Evolutionary conservation across 768 basidiomycete species (phyloP), one percentile per base, ranked within the genome.

Genomic region (Xerocomellus intermedius): DNA sequence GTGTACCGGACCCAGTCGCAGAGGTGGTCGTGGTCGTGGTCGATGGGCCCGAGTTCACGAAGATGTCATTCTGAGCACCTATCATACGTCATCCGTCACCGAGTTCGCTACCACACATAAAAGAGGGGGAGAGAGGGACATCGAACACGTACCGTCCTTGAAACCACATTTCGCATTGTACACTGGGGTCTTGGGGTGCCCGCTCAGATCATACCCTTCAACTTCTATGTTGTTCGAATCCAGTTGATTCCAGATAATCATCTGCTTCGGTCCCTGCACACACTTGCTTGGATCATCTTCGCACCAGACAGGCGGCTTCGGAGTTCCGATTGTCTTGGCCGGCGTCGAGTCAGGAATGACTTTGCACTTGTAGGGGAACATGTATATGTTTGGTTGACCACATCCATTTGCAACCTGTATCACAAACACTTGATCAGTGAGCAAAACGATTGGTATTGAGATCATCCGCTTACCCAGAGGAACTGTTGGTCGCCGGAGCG

Each of bases 31-130:
- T 10, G 30, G 30, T 6, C 26, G 26, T 26, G 26, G 26, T 26
- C 26, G 26, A 30, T 10, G 47, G 1, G n/a, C 3, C 5, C 21
- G 46, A 13, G 0, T 44, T 26, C 38, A 39, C 54, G 6, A 64
- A 64, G 8, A 65, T 64, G 28, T 66, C 64, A 0, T 24, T 21
- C 35, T 64, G 63, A 10, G 60, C 35, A 22, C 63, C 63, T 64
- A 19, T 54, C 22, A 39, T 8, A 21, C 17, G 10, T 26, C 38
- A 19, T 30, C 22, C 13, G 42, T 61, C 47, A 56, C 7, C 22
- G 3, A 46, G 5, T 5, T 16, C 36, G 21, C 32, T 4, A 24
- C 10, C 32, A 39, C 17, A 43, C 7, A 14, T 13, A 14, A 38
- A 33, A 13, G 12, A 13, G 17, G n/a, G 22, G 17, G 13, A 7